Evolutionary conservation across 2,329 filamentous ascomycete species (phyloP), one percentile per base, ranked within the genome.

Genomic region (Colletotrichum limetticola): DNA sequence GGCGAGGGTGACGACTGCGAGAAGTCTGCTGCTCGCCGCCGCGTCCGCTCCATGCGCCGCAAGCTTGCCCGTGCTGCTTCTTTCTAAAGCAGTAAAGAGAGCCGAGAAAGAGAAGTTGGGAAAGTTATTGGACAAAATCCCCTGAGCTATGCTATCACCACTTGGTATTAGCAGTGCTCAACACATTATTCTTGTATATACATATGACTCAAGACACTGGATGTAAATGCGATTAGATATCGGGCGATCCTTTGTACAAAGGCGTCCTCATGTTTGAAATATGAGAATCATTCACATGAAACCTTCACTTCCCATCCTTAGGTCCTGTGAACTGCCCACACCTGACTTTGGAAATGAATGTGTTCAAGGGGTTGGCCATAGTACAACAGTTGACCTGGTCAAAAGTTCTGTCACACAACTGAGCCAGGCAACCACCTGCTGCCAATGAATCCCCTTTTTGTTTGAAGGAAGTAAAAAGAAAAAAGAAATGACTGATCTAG

Each of bases 161-260:
- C 35, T 69, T 64, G 28, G 35, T 46, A 35, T 0, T 14, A 35
- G 19, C 19, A 42, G 14, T 2, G 59, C 42, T 42, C 42, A 19
- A 28, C 37, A 35, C 19, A 24, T 7, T 60, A n/a, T 64, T 72
- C 71, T 66, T 71, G 71, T 70, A 72, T 49, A 72, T 70, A 72
- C 42, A 53, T 70, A 66, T 72, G 66, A 73, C 66, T 71, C 19
- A 65, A 65, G 66, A 73, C 71, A 71, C 60, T 61, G 60, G 71
- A 73, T 73, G 66, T 73, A 66, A 71, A 71, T 65, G 46, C 60
- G 55, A 65, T 66, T 61, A 42, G 35, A 66, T 53, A 53, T 35
- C 35, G 60, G 61, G 57, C 49, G 66, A 42, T 61, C 66, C 66
- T 56, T 37, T 37, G 46, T 70, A 46, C 35, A 46, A 35, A 70